These are phyloP conservation scores for Aspergillus affinis DNA, from an alignment of 495 filamentous ascomycete genomes.

Conservation along the genomic window DNA sequence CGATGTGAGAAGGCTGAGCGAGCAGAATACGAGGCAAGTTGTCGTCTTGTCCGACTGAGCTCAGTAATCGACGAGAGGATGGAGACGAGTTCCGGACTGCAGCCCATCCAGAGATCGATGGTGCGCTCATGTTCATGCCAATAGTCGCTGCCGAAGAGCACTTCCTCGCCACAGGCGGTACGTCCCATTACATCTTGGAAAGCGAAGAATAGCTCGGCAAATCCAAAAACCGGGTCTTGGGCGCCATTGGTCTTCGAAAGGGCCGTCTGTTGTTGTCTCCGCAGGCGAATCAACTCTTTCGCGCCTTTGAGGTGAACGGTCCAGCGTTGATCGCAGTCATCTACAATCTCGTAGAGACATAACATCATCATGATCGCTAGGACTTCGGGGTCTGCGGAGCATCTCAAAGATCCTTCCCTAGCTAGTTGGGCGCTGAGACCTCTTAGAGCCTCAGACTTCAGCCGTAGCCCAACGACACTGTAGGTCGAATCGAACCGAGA, in stretches of 20 bases:
- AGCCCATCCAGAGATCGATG: constrained; percentile 49
- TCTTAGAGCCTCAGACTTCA: constrained; percentile 38
- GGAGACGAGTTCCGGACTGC: constrained; percentile 42
- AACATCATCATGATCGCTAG: constrained; percentile 48
- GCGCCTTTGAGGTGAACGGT: constrained; percentile 45
- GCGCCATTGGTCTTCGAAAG: constrained; percentile 11
- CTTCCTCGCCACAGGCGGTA: constrained; percentile 44
- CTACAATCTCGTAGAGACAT: constrained; percentile 47
- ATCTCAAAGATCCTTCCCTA: constrained; percentile 22
- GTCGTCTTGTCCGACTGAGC: constrained; percentile 37
- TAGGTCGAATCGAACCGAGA: constrained; percentile 33
- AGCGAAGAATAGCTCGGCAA: constrained; percentile 47
- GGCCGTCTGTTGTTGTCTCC: constrained; percentile 26
- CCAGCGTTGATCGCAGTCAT: constrained; percentile 47
- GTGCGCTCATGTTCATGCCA: constrained; percentile 38
- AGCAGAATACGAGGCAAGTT: constrained; percentile 25
- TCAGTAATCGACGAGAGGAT: constrained; percentile 45
- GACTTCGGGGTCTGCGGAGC: constrained; percentile 36
- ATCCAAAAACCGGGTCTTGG: constrained; percentile 32
- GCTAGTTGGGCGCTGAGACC: constrained; percentile 39
- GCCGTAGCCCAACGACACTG: constrained; percentile 32
- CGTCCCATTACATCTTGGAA: constrained; percentile 52
- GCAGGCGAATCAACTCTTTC: constrained; percentile 41
- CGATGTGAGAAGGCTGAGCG: constrained; percentile 26
- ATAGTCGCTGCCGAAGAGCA: constrained; percentile 42